Evolutionary conservation across 768 basidiomycete species (phyloP).

Genomic region (Rhodocollybia butyracea): DNA sequence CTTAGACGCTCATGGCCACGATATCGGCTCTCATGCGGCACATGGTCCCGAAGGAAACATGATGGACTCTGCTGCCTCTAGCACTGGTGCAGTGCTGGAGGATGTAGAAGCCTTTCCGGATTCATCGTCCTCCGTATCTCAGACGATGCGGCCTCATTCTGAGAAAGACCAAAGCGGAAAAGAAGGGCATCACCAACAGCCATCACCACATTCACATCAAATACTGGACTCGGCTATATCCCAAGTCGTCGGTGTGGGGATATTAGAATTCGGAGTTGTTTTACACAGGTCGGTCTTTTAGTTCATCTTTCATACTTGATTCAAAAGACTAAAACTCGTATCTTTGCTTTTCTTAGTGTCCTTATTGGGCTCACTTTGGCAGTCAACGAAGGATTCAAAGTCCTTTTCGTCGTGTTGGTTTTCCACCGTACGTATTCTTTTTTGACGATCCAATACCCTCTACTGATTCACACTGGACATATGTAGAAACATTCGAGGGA

Average conservation of each 20-base stretch:
- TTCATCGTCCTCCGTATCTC: neutral
- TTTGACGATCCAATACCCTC: neutral
- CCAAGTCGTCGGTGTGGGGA: constrained; percentile 83
- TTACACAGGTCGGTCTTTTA: constrained; percentile 59
- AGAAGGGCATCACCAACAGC: constrained; percentile 28
- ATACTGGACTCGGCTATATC: constrained; percentile 43
- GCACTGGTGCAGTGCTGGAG: no score
- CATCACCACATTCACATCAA: constrained; percentile 9
- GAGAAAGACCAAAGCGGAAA: neutral
- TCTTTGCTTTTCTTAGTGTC: constrained; percentile 41
- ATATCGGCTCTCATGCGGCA: constrained; percentile 53
- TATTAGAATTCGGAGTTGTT: constrained; percentile 92
- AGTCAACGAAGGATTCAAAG: constrained; percentile 76
- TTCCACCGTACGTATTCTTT: constrained; percentile 76
- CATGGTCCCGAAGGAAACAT: constrained; percentile 60
- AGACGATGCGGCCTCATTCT: no score
- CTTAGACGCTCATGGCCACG: constrained; percentile 68
- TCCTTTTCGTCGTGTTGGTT: constrained; percentile 85
- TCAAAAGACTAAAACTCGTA: neutral
- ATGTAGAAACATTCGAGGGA: constrained; percentile 87
- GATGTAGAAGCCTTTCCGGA: neutral
- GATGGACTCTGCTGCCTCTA: neutral
- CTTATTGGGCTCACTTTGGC: constrained; percentile 90
- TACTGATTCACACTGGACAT: neutral
- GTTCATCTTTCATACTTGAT: neutral